Base-by-base conservation (phyloP, 805 yeast genomes). In the Monosporozyma unispora region DNA sequence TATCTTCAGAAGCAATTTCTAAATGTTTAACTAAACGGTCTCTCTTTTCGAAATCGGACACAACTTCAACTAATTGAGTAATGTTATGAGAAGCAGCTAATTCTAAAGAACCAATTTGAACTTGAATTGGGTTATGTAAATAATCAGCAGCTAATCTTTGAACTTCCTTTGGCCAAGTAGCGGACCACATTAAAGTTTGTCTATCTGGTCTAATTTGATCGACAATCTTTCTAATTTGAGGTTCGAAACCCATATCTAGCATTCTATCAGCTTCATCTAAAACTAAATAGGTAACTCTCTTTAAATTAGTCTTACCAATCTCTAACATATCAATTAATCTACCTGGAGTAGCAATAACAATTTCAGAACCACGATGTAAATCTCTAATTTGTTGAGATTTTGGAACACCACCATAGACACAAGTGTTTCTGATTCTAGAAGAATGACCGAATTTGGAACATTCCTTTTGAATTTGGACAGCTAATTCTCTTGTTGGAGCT, bases 171-270 rank as follows among this genome's bases (percentile, higher is more conserved):
- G 99, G 99, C 99, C 99, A 93, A 50, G 99, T 93, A 60, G 99
- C 99, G 54, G 98, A 91, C 98, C 98, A 93, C 97, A 93, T 88
- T 62, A 91, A 78, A 53, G 99, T 93, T 76, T 93, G 99, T 78
- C 98, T 89, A 71, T 93, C 99, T 54, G 99, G 99, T 77, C 99
- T 87, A 69, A 93, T 93, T 78, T 91, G 98, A 62, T 84, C 90
- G 59, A 93, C 91, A 71, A 93, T 93, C 75, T 91, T 91, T 79
- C 99, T 84, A 71, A 93, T 93, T 79, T 91, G 98, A 59, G 98
- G 98, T 78, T 93, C 99, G 71, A 93, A 93, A 70, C 99, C 99
- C 99, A 93, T 93, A 77, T 93, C 99, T 74, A 93, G 81, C 99
- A 93, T 93, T 79, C 99, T 87, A 74, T 93, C 99, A 64, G 99